phyloP scores from a whole-genome alignment of 1,284 basidiomycete species.

The Moniliophthora roreri region DNA sequence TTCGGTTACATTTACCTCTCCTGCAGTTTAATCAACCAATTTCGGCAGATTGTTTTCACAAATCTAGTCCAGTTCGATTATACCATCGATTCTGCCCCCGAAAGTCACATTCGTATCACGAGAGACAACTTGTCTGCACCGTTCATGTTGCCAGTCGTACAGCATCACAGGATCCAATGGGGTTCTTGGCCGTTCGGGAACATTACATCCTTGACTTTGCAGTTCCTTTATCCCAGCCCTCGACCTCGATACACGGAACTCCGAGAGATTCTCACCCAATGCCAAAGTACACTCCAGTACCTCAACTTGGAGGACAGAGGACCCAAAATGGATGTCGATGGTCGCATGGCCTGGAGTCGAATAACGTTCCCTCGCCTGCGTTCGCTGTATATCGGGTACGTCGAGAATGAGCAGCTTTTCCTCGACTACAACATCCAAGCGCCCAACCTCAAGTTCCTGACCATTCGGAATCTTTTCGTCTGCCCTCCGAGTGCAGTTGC shows the following conservation, averaged over 20 bases:
- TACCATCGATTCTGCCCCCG: neutral
- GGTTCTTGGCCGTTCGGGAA: neutral
- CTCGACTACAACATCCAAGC: too few relatives aligned
- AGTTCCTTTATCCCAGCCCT: neutral
- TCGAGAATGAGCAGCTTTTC: too few relatives aligned
- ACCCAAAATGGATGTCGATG: neutral
- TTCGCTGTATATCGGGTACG: neutral
- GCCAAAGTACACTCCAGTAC: neutral
- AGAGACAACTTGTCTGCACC: neutral
- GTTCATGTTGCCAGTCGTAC: neutral
- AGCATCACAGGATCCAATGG: neutral
- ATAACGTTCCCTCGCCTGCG: neutral
- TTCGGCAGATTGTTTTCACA: neutral
- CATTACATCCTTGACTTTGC: neutral
- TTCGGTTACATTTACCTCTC: neutral
- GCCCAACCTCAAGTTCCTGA: too few relatives aligned
- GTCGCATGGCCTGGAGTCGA: neutral
- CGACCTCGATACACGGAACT: neutral
- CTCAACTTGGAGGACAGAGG: neutral
- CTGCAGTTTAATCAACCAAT: neutral
- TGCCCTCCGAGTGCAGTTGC: too few relatives aligned
- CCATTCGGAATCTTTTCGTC: too few relatives aligned
- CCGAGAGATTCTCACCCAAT: neutral
- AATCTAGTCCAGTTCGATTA: neutral
- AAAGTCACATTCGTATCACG: neutral